Evolutionary conservation across 345 rosid genomes (phyloP).

Genomic region (Eucalyptus sp.): DNA sequence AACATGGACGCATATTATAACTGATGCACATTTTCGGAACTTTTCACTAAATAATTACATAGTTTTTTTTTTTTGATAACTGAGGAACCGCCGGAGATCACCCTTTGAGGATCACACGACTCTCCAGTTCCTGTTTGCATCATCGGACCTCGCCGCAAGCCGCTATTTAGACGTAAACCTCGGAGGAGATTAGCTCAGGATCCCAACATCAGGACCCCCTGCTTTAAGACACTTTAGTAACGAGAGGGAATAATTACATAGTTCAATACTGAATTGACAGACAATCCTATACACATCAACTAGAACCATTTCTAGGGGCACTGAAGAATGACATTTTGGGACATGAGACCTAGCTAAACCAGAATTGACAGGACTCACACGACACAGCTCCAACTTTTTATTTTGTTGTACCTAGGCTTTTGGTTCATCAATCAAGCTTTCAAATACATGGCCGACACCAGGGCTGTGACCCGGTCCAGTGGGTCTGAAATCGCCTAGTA

Average conservation of each 20-base stretch:
- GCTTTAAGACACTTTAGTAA: too few relatives aligned
- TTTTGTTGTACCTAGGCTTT: conserved; percentile 4
- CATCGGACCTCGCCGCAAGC: too few relatives aligned
- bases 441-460: conserved; percentile 29
- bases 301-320: neutral
- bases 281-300: neutral
- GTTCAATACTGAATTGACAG: neutral
- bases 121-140: too few relatives aligned
- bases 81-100: too few relatives aligned
- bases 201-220: too few relatives aligned
- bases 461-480: conserved; percentile 50
- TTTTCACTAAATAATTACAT: neutral
- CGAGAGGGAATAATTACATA: neutral
- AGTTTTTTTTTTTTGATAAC: neutral
- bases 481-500: conserved; percentile 3
- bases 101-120: too few relatives aligned
- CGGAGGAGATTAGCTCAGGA: too few relatives aligned
- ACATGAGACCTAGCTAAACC: neutral
- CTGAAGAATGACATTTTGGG: neutral
- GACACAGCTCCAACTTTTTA: neutral
- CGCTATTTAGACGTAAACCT: too few relatives aligned
- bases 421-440: conserved; percentile 5
- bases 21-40: neutral
- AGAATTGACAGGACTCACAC: neutral
- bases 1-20: neutral